Evolutionary conservation across 2,329 filamentous ascomycete species (phyloP), one percentile per base, ranked within the genome.

Genomic region (Botryotinia globosa): DNA sequence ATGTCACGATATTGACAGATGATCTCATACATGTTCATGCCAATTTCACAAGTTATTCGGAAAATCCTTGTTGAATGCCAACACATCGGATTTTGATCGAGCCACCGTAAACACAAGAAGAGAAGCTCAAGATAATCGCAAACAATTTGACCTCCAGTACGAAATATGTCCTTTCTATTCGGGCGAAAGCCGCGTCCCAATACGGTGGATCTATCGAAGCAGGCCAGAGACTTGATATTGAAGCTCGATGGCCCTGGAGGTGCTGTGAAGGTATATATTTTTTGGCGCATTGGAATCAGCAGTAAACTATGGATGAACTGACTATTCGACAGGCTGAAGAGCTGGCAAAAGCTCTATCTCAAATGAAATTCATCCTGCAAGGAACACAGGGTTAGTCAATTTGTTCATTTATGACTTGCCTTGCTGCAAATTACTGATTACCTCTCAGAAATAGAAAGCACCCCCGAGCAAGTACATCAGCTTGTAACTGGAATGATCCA

Each of bases 301-400:
- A 62, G 59, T 69, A 54, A 63, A 68, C 62, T 6, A 72, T 64
- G 70, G 67, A 72, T 75, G 70, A 66, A 51, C 77, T 78, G 73
- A 80, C 73, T 45, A 58, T 54, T 34, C 69, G 63, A 67, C 73
- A 97, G 94, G 88, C 91, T 75, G 95, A 98, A 80, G 94, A 98
- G 80, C 87, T 97, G 75, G 91, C 93, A 66, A 93, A 94, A 80
- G 91, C 94, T 77, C 87, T 99, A 75, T 87, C 88, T 69, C 93
- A 97, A 82, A 97, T 98, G 91, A 98, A 98, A 83, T 85, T 94
- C 75, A 90, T 96, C 74, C 89, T 99, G 22, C 95, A 98, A 85
- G 96, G 95, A 77, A 97, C 94, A 74, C 93, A 93, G 83, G 94
- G 94, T 97, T 56, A 86, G 73, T 22, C 59, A 58, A 61, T 44